A percentile compares a stretch with the other conserved stretches of the same genome.
These are phyloP conservation scores for Magnusiomyces paraingens DNA, from an alignment of 1,139 yeast genomes.

Conservation along the genomic window DNA sequence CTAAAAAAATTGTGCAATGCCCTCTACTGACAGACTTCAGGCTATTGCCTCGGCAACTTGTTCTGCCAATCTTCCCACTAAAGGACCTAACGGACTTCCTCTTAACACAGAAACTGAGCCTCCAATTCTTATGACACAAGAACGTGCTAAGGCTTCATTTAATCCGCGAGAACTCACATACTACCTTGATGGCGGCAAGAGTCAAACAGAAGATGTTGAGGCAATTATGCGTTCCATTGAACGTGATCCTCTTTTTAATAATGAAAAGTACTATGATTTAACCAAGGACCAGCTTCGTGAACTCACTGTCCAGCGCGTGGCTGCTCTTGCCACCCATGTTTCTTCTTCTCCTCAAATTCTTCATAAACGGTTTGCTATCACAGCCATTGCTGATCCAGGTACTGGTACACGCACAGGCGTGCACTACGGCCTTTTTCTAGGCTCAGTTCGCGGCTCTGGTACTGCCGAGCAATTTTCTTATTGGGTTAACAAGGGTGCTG, in stretches of 20 bases:
- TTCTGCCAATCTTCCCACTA: slow-evolving; percentile 9
- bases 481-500: slow-evolving; percentile 76
- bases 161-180: slow-evolving; percentile 42
- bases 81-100: slow-evolving; percentile 22
- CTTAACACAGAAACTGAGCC: slow-evolving; percentile 34
- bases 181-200: slow-evolving; percentile 51
- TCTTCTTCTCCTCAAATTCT: slow-evolving; percentile 43
- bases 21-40: slow-evolving; percentile 5
- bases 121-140: slow-evolving; percentile 38
- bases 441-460: slow-evolving; percentile 68
- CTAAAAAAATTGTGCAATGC: background rate
- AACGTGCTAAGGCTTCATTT: slow-evolving; percentile 44
- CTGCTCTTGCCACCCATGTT: slow-evolving; percentile 41
- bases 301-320: slow-evolving; percentile 47
- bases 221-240: slow-evolving; percentile 44
- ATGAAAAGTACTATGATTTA: slow-evolving; percentile 47
- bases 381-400: slow-evolving; percentile 49
- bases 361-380: slow-evolving; percentile 37
- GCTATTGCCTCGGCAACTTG: slow-evolving; percentile 3
- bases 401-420: slow-evolving; percentile 64
- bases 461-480: slow-evolving; percentile 51
- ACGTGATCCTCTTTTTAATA: slow-evolving; percentile 50
- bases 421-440: slow-evolving; percentile 63
- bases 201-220: slow-evolving; percentile 41
- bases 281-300: slow-evolving; percentile 46